Evolutionary conservation across 1,284 basidiomycete genomes (phyloP).

Genomic region (Cryptococcus hybrid): DNA sequence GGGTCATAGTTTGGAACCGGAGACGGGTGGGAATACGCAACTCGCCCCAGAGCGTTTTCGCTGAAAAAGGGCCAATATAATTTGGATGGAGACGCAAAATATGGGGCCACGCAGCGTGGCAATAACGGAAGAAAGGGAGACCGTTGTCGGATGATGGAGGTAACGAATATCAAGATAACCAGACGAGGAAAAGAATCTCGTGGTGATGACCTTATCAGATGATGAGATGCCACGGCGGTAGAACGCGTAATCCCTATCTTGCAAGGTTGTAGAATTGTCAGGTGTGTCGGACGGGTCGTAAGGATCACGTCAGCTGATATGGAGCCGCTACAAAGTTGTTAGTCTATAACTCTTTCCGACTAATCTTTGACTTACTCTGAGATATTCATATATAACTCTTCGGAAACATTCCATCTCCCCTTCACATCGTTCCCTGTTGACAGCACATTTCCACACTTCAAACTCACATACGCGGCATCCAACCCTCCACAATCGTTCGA

Average conservation of each 20-base stretch:
- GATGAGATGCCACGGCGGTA: constrained; percentile 1
- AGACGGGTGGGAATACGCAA: constrained; percentile 25
- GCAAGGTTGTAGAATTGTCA: constrained; percentile 14
- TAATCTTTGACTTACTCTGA: constrained; percentile 30
- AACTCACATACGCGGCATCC: constrained; percentile 31
- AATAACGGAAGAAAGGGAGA: constrained; percentile 30
- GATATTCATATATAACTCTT: constrained; percentile 39
- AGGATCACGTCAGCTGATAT: constrained; percentile 43
- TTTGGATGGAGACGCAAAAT: constrained; percentile 39
- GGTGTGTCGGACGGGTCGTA: constrained; percentile 22
- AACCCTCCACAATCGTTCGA: constrained; percentile 34
- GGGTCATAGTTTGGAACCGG: constrained; percentile 22
- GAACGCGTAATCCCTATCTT: constrained; percentile 3
- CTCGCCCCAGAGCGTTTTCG: constrained; percentile 38
- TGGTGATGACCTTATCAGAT: constrained; percentile 27
- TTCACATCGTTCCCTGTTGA: constrained; percentile 35
- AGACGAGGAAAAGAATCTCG: constrained; percentile 37
- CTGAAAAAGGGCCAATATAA: constrained; percentile 44
- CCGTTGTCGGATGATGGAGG: constrained; percentile 36
- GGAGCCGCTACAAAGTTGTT: constrained; percentile 18
- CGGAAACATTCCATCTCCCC: constrained; percentile 45
- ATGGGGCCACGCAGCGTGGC: constrained; percentile 37
- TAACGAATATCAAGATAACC: constrained; percentile 43
- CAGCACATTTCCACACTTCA: constrained; percentile 26
- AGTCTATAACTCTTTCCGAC: not conserved